Evolutionary conservation across 2,329 filamentous ascomycete species (phyloP), one percentile per base, ranked within the genome.

Genomic region (Colletotrichum lentis): DNA sequence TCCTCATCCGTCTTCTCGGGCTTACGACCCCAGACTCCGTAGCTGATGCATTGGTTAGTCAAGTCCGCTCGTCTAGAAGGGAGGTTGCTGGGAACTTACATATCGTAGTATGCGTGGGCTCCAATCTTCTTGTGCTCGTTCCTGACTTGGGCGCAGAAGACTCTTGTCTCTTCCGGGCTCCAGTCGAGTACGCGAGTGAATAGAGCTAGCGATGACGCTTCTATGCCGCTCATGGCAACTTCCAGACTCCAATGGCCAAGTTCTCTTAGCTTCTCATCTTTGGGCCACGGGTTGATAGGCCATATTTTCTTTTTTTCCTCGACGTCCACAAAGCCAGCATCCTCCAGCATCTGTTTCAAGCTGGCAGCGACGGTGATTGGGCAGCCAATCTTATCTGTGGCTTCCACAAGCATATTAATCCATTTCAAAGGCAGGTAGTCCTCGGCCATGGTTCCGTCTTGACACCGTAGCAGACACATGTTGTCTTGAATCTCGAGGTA

Each of bases 201-300:
- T 0, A 79, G 71, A 1, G 73, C 75, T 59, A 79, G 70, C 6
- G 72, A 74, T 35, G 80, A 74, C 3, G 73, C 39, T 73, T 80
- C 22, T 78, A 73, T 1, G 74, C 80, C 0, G 76, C 63, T 64
- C 50, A 64, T 27, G 22, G 77, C 72, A 47, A 77, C 77, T 50
- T 75, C 73, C 14, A 73, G 62, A 12, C 71, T 74, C 69, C 66
- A 71, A 22, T 3, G 18, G 5, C 68, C 85, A 1, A 86, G 72
- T 55, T 86, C 80, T 72, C 86, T 88, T 60, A 83, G 78, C 27
- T 81, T 80, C 5, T 78, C 76, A 41, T 85, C 81, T 54, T 81
- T 81, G 0, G 85, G 81, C 85, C 86, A 88, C 7, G 78, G 73
- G 70, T 83, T 84, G 24, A 79, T 78, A 0, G 86, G 85, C 76